A percentile compares a stretch with the other conserved stretches of the same genome.
Evolutionary conservation across 768 basidiomycete species (phyloP).

Genomic region (Termitomyces sp.): DNA sequence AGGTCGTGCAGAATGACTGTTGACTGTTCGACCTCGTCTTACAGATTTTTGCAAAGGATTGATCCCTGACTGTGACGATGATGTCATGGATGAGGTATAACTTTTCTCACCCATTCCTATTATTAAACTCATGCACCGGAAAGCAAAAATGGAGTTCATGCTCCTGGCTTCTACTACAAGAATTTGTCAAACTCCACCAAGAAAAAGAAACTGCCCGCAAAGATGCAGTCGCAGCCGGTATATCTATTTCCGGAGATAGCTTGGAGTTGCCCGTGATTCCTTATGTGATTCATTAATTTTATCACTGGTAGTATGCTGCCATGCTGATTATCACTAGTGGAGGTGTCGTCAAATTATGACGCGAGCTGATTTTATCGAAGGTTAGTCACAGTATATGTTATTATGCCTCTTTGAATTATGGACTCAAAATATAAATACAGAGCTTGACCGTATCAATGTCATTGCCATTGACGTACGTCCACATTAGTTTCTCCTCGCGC

Average conservation of each 20-base stretch:
- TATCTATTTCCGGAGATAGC: conserved; percentile 26
- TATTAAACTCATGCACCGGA: background rate
- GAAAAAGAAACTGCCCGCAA: conserved; percentile 40
- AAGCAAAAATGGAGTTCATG: conserved; percentile 81
- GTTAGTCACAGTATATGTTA: conserved; percentile 28
- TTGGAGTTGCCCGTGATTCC: conserved; percentile 58
- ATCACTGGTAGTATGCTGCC: background rate
- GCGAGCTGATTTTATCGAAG: conserved; percentile 74
- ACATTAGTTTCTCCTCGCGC: background rate
- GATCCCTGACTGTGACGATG: conserved; percentile 79
- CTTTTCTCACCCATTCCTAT: background rate
- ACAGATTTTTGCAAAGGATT: conserved; percentile 29
- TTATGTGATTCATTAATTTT: conserved; percentile 35
- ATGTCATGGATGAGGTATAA: conserved; percentile 83
- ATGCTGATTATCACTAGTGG: conserved; percentile 32
- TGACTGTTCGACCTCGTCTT: background rate
- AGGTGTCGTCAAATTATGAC: conserved; percentile 80
- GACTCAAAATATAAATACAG: conserved; percentile 20
- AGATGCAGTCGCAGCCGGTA: conserved; percentile 31
- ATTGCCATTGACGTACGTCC: conserved; percentile 69
- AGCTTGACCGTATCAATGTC: conserved; percentile 64
- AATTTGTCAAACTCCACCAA: conserved; percentile 59
- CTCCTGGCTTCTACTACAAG: conserved; percentile 71
- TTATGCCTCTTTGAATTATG: background rate
- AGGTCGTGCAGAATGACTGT: conserved; percentile 2